Conservation (phyloP, 2,329 filamentous ascomycete species). For the Trichophyton verrucosum region DNA sequence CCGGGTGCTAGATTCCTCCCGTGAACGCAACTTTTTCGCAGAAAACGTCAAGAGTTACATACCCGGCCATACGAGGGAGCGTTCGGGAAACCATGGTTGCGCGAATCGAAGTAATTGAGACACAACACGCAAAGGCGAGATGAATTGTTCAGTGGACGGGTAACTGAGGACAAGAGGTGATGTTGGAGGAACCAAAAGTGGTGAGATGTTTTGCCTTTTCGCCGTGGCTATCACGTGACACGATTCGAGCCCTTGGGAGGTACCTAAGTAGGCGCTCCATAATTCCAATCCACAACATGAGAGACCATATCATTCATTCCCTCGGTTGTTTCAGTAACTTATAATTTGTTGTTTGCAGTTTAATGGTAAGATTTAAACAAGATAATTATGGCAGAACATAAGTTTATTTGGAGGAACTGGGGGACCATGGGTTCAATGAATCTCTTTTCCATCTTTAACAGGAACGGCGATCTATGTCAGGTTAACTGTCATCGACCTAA, state of each 20-base stretch:
- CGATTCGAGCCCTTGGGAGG: background rate
- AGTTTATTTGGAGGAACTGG: background rate
- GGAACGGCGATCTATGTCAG: background rate
- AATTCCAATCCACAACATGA: no score
- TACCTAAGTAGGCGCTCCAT: no score
- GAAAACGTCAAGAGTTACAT: slow-evolving; percentile 17
- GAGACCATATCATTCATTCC: no score
- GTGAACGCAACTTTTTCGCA: background rate
- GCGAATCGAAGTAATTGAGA: slow-evolving; percentile 14
- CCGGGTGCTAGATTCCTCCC: background rate
- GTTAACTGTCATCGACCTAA: background rate
- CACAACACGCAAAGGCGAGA: slow-evolving; percentile 9
- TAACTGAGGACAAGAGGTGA: background rate
- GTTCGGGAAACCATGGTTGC: slow-evolving; percentile 33
- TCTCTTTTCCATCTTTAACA: background rate
- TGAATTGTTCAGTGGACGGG: slow-evolving; percentile 16
- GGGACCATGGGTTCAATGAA: background rate
- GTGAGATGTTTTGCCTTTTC: background rate
- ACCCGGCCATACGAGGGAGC: slow-evolving; percentile 33
- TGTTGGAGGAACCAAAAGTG: background rate
- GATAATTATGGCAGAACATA: background rate
- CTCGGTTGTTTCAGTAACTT: no score
- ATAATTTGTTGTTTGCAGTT: background rate
- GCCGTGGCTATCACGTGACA: background rate
- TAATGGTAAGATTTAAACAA: background rate